Percentiles rank a stretch among this genome's conserved stretches.
phyloP scores from a whole-genome alignment of 78 protist genomes.

The Cavenderia fasciculata region DNA sequence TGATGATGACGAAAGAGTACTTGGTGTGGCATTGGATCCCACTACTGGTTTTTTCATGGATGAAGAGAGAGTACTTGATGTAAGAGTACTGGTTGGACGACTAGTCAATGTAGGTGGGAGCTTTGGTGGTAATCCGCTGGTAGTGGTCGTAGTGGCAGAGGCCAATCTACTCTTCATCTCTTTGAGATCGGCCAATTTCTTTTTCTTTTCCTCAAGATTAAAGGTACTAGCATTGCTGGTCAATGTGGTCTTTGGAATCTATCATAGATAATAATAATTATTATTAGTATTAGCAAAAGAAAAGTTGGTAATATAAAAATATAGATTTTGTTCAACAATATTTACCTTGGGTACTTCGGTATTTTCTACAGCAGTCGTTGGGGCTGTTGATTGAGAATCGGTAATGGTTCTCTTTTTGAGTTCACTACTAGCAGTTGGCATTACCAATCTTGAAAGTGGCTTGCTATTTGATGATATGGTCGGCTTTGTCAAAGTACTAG shows the following conservation, averaged over 20 bases:
- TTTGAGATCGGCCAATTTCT: background rate
- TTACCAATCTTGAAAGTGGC: background rate
- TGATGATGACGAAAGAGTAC: background rate
- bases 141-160: background rate
- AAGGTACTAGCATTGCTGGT: background rate
- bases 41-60: too few species aligned
- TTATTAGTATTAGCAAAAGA: too few species aligned
- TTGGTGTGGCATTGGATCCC: too few species aligned
- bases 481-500: background rate
- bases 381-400: background rate
- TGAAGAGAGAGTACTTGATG: too few species aligned
- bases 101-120: too few species aligned
- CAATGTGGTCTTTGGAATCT: background rate
- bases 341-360: background rate
- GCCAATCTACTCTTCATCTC: constrained; percentile 26
- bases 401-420: constrained; percentile 12
- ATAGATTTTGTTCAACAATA: background rate
- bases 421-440: constrained; percentile 26
- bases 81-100: too few species aligned
- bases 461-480: background rate
- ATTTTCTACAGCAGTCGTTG: background rate
- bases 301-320: background rate
- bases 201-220: background rate
- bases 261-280: background rate
- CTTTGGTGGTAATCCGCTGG: background rate